phyloP scores from a whole-genome alignment of 352 stramenopile species.

The Phytophthora cactorum region DNA sequence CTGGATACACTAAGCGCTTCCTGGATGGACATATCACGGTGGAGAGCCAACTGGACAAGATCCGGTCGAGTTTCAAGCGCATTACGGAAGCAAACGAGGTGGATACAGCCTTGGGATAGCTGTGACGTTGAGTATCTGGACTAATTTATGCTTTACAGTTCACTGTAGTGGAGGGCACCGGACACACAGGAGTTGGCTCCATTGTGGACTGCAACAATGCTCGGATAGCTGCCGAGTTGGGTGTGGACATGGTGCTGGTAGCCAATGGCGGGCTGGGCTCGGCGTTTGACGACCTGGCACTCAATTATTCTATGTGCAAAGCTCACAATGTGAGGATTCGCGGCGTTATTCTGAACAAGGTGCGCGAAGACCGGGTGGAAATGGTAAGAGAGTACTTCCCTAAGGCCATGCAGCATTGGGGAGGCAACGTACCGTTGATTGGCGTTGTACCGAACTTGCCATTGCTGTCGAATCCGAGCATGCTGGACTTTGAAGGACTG shows the following conservation, averaged over 20 bases:
- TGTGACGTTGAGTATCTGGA: neutral
- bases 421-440: conserved; percentile 69
- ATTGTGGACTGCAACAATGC: conserved; percentile 97
- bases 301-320: conserved; percentile 95
- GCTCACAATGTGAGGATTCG: conserved; percentile 93
- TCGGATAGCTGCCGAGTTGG: conserved; percentile 91
- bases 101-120: neutral
- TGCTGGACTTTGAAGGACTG: conserved; percentile 91
- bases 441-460: conserved; percentile 86
- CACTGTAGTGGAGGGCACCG: conserved; percentile 84
- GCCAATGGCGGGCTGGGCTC: conserved; percentile 96
- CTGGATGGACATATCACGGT: conserved; percentile 93
- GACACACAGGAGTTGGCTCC: conserved; percentile 96
- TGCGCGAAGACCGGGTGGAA: conserved; percentile 77
- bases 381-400: conserved; percentile 91
- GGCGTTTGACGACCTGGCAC: conserved; percentile 93
- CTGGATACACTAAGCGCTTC: conserved; percentile 96
- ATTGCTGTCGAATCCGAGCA: conserved; percentile 78
- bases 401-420: conserved; percentile 82
- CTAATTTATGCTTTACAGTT: conserved; percentile 44
- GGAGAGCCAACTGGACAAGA: conserved; percentile 72
- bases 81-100: conserved; percentile 75
- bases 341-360: conserved; percentile 98
- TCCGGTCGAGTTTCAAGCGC: conserved; percentile 69
- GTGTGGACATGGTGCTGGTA: conserved; percentile 95